Evolutionary conservation across 2,329 filamentous ascomycete species (phyloP), one percentile per base, ranked within the genome.

Genomic region (Cladophialophora carrionii): DNA sequence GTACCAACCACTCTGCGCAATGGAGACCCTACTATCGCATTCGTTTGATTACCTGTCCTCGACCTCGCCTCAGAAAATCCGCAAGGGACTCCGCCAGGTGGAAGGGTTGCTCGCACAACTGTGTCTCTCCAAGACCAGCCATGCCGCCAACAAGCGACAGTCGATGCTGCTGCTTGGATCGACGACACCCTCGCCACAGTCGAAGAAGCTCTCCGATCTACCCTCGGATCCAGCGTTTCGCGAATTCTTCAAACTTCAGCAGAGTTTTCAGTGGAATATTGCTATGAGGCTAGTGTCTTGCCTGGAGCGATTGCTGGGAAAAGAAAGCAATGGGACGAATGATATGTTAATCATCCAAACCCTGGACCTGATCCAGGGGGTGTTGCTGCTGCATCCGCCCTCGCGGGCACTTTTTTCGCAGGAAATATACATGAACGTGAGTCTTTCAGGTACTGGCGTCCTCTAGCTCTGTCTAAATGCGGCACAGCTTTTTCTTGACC

Each of bases 231-330:
- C 90, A 22, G 94, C 93, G 22, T 98, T 97, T 76, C 84, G 91
- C 71, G 92, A 97, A 78, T 98, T 98, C 81, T 97, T 96, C 82
- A 92, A 96, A 76, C 78, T 98, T 70, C 95, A 99, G 77, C 93
- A 98, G 75, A 91, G 93, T 2, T 99, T 99, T 75, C 92, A 98
- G 80, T 98, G 92, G 90, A 99, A 99, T 80, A 91, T 98, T 62
- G 89, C 92, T 14, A 88, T 92, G 79, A 88, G 92, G 66, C 84
- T 98, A 66, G 88, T 96, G 67, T 87, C 88, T 60, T 96, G 91
- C 63, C 86, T 98, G 51, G 92, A 97, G 77, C 85, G 91, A 64
- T 84, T 97, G 56, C 84, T 97, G 73, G 92, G 91, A 52, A 92
- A 92, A 80, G 88, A 88, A 59, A 88, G 87, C 76, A 86, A 92